phyloP scores from a whole-genome alignment of 257 asterid species.

The Solanum corneliomulleri region DNA sequence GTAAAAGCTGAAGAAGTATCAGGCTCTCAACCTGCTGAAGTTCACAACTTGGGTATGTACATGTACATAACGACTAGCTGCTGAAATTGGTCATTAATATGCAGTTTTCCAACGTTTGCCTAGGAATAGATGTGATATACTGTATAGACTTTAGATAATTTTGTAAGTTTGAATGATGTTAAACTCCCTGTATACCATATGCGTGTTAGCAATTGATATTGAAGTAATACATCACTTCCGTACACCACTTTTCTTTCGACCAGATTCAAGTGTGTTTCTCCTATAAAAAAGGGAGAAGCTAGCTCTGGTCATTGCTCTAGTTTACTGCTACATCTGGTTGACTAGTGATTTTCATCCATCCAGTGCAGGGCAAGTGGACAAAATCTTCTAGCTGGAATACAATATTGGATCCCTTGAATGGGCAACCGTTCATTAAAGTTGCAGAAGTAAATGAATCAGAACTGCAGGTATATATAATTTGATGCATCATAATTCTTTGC shows the following conservation, averaged over 20 bases:
- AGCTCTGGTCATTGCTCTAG: neutral
- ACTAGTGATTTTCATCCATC: conserved; percentile 8
- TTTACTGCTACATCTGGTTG: neutral
- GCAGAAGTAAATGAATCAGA: conserved; percentile 72
- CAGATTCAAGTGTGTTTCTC: neutral
- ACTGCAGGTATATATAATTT: conserved; percentile 35
- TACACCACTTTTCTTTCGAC: neutral
- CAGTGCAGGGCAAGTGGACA: conserved; percentile 92
- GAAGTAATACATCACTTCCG: neutral
- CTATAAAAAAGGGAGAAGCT: neutral
- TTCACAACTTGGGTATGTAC: conserved; percentile 63
- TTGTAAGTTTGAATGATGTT: neutral
- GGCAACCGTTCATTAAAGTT: conserved; percentile 81
- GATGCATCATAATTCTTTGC: neutral
- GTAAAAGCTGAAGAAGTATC: conserved; percentile 66
- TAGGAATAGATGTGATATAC: neutral
- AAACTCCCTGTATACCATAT: neutral
- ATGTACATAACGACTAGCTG: neutral
- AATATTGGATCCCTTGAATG: conserved; percentile 76
- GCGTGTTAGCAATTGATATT: neutral
- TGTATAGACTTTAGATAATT: neutral
- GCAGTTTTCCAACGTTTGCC: neutral
- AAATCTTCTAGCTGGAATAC: conserved; percentile 51
- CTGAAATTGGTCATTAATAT: neutral
- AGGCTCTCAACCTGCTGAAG: conserved; percentile 86